Evolutionary conservation across 371 early-diverging fungal genomes (phyloP).

Genomic region (Smittium culicis): DNA sequence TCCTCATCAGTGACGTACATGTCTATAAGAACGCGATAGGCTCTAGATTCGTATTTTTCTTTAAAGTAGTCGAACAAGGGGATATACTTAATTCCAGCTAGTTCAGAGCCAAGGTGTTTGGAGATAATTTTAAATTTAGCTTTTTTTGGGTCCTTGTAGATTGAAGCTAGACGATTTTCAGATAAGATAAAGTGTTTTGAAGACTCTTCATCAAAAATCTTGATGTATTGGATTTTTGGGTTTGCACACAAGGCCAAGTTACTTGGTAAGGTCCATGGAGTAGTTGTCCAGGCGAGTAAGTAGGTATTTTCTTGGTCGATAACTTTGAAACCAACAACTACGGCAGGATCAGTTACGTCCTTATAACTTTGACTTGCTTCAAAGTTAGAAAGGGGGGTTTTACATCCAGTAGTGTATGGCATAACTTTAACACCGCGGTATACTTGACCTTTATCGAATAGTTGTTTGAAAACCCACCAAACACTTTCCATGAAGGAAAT

Average conservation of each 20-base stretch:
- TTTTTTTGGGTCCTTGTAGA: slow-evolving; percentile 93
- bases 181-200: slow-evolving; percentile 74
- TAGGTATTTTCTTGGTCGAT: slow-evolving; percentile 59
- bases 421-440: slow-evolving; percentile 97
- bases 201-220: slow-evolving; percentile 73
- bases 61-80: slow-evolving; percentile 88
- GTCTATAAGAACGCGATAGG: slow-evolving; percentile 82
- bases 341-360: slow-evolving; percentile 96
- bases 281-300: slow-evolving; percentile 99
- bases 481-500: slow-evolving; percentile 94
- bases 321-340: slow-evolving; percentile 93
- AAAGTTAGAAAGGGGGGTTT: slow-evolving; percentile 98
- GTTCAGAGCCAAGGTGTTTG: slow-evolving; percentile 63
- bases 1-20: slow-evolving; percentile 88
- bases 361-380: slow-evolving; percentile 99
- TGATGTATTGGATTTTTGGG: slow-evolving; percentile 86
- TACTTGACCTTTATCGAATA: slow-evolving; percentile 91
- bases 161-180: slow-evolving; percentile 62
- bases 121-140: slow-evolving; percentile 79
- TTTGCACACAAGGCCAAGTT: slow-evolving; percentile 93
- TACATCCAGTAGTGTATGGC: slow-evolving; percentile 98
- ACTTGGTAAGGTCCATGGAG: slow-evolving; percentile 99
- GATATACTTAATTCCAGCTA: slow-evolving; percentile 82
- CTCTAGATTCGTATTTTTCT: slow-evolving; percentile 53
- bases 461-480: slow-evolving; percentile 99